phyloP scores from a whole-genome alignment of 2,329 filamentous ascomycete species.

The Coniochaeta pulveracea region DNA sequence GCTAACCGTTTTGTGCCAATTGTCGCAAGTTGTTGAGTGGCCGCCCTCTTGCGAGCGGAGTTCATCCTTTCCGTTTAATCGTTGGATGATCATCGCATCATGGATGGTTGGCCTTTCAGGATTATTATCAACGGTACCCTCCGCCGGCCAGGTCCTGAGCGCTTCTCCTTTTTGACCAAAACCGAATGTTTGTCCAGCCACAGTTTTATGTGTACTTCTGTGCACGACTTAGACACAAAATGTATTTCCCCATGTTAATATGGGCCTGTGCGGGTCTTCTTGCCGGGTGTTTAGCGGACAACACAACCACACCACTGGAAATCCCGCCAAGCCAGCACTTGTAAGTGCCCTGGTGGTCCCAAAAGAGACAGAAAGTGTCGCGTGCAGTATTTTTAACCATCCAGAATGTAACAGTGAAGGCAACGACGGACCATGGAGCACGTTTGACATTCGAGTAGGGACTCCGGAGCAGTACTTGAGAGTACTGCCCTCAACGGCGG shows the following conservation, averaged over 20 bases:
- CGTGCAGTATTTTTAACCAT: background rate
- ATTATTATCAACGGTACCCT: too few relatives aligned
- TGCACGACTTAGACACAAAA: constrained; percentile 4
- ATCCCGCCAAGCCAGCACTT: constrained; percentile 25
- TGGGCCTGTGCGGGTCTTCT: constrained; percentile 6
- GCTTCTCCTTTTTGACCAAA: background rate
- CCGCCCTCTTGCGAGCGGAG: too few relatives aligned
- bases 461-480: constrained; percentile 22
- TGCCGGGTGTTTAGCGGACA: constrained; percentile 5
- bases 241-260: constrained; percentile 8
- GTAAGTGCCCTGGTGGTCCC: too few relatives aligned
- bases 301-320: constrained; percentile 12
- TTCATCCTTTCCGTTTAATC: too few relatives aligned
- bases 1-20: too few relatives aligned
- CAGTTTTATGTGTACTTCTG: constrained; percentile 1
- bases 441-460: constrained; percentile 25
- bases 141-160: background rate
- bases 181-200: background rate
- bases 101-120: too few relatives aligned
- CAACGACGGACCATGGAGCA: constrained; percentile 29
- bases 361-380: too few relatives aligned
- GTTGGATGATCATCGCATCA: too few relatives aligned
- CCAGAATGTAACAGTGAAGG: constrained; percentile 18
- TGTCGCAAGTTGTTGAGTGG: too few relatives aligned
- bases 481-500: constrained; percentile 26